These are phyloP conservation scores for Malus sieversii DNA, from an alignment of 306 rosid species.

Conservation along the genomic window DNA sequence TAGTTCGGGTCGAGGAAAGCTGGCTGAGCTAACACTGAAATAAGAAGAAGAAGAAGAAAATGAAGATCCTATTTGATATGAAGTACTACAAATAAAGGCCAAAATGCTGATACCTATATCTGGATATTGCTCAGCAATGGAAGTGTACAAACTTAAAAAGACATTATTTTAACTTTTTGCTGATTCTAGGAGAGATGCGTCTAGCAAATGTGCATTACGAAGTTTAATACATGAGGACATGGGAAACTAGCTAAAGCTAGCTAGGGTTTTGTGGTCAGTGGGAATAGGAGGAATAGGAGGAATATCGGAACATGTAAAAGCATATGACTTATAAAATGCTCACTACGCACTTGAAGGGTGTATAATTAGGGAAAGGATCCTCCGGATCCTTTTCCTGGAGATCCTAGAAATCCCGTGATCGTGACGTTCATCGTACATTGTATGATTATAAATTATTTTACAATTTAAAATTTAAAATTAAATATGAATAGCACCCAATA, in stretches of 20 bases:
- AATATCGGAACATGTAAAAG: neutral
- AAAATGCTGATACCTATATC: slow-evolving; percentile 45
- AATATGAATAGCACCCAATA: no score
- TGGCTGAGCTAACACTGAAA: neutral
- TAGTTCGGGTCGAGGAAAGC: neutral
- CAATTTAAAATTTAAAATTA: no score
- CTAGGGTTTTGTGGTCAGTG: neutral
- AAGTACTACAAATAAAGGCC: slow-evolving; percentile 5
- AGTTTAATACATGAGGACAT: neutral
- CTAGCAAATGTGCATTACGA: slow-evolving; percentile 8
- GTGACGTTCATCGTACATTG: no score
- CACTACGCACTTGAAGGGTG: neutral
- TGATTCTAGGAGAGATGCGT: slow-evolving; percentile 14
- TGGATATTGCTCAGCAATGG: slow-evolving; percentile 41
- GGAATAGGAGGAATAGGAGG: neutral
- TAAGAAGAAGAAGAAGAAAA: slow-evolving; percentile 10
- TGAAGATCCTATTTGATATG: slow-evolving; percentile 19
- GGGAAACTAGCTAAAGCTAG: neutral
- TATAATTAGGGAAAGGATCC: no score
- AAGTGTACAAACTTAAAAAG: slow-evolving; percentile 40
- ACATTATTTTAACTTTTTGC: slow-evolving; percentile 39
- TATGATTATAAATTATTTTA: no score
- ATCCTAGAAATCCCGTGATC: no score
- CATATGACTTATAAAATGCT: neutral
- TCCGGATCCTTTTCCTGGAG: no score